Base-by-base conservation (phyloP, 192 early-diverging fungal genomes). In the Thamnidium elegans region DNA sequence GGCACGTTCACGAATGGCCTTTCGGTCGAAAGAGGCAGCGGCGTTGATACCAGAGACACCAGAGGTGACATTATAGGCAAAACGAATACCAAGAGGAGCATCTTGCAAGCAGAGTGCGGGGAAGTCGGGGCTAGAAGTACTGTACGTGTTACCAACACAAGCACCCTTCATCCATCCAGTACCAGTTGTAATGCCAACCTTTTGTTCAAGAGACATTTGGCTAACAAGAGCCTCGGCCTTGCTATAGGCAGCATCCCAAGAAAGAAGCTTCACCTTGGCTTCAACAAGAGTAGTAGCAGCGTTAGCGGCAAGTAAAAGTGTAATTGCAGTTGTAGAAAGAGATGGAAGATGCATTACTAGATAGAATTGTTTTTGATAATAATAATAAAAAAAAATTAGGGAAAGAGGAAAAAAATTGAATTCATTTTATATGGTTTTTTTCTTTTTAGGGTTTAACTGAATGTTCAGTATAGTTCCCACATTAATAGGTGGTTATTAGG, bases 21-120 rank as follows among this genome's bases (percentile, higher is more conserved):
- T 26, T 5, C 62, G 32, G 71, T 88, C 87, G 64, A 84, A 87
- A 15, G 86, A 84, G 7, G 87, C 71, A 36, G 87, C 87, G 45
- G 81, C 69, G 54, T 87, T 87, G 50, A 81, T 81, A 46, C 78
- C 62, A 47, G 85, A 58, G 32, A 73, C 54, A 59, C 84, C 79
- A 9, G 61, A 69, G 30, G 82, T 78, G 39, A 78, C 67, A 43
- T 66, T 66, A 46, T 62, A 39, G 7, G 81, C 75, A 20, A 75
- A 74, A 23, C 83, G 72, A 23, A 84, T 45, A 34, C 65, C 65
- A n/a, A 66, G 44, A 66, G 65, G 65, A 14, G 65, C 23, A 52
- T 61, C 66, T 45, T 68, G 66, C 14, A 60, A 36, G 19, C 66
- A 78, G n/a, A 87, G 63, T 15, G 71, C 78, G 42, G 70, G 72